Conservation (phyloP, 2,329 filamentous ascomycete genomes). For the Alternaria tenuissima region DNA sequence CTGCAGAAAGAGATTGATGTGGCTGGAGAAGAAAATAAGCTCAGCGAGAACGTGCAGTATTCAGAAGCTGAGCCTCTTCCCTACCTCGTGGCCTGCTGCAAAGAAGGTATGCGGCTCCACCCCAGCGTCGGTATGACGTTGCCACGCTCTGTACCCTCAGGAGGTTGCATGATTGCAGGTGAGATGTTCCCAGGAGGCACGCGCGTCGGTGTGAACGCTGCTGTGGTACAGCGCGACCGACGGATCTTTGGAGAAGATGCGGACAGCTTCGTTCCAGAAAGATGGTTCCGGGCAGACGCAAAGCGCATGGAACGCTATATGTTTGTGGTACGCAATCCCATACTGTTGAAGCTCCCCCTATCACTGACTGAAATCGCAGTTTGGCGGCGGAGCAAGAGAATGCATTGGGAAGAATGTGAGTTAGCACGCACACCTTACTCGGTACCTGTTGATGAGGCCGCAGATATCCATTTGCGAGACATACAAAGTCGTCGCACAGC, state of each 20-base stretch:
- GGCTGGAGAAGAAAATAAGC: slow-evolving; percentile 48
- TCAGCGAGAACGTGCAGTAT: slow-evolving; percentile 48
- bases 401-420: slow-evolving; percentile 12
- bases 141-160: slow-evolving; percentile 72
- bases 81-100: slow-evolving; percentile 78
- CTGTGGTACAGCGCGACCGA: slow-evolving; percentile 72
- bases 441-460: not conserved
- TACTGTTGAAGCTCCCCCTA: not conserved
- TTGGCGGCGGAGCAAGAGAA: slow-evolving; percentile 4
- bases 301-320: slow-evolving; percentile 66
- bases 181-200: slow-evolving; percentile 70
- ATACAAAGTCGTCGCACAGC: slow-evolving; percentile 14
- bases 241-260: slow-evolving; percentile 73
- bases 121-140: slow-evolving; percentile 75
- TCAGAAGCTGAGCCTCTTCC: slow-evolving; percentile 71
- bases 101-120: slow-evolving; percentile 78
- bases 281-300: slow-evolving; percentile 65
- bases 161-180: slow-evolving; percentile 69
- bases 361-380: not conserved
- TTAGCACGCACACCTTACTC: not conserved
- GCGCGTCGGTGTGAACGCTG: slow-evolving; percentile 75
- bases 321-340: not conserved
- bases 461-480: slow-evolving; percentile 17
- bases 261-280: slow-evolving; percentile 71
- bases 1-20: slow-evolving; percentile 69